phyloP scores from a whole-genome alignment of 164 flowering plant species.

The Aristolochia californica region DNA sequence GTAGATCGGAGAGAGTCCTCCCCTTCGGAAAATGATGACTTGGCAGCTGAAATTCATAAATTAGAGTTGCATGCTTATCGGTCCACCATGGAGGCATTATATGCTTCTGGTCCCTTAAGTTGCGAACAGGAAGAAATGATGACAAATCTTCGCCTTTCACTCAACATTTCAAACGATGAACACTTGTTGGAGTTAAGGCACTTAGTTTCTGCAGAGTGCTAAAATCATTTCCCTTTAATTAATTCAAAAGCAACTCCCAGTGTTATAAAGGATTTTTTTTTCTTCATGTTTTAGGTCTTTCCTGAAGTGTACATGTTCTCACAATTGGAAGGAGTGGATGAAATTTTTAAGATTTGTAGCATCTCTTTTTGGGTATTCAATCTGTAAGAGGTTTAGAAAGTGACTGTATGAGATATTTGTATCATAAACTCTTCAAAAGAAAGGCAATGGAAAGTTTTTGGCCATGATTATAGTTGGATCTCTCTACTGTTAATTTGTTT shows the following conservation, averaged over 20 bases:
- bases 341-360: slow-evolving; percentile 11
- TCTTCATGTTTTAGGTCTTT: slow-evolving; percentile 8
- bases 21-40: slow-evolving; percentile 31
- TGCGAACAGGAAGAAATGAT: slow-evolving; percentile 84
- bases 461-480: background rate
- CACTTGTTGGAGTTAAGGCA: slow-evolving; percentile 75
- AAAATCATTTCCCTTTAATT: slow-evolving; percentile 23
- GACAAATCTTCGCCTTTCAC: slow-evolving; percentile 76
- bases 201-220: slow-evolving; percentile 47
- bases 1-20: slow-evolving; percentile 25
- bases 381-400: slow-evolving; percentile 12
- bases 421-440: slow-evolving; percentile 18
- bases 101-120: slow-evolving; percentile 86
- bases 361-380: slow-evolving; percentile 13
- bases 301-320: slow-evolving; percentile 3
- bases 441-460: slow-evolving; percentile 15
- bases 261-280: slow-evolving; percentile 1
- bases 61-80: slow-evolving; percentile 87
- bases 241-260: slow-evolving; percentile 2
- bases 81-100: slow-evolving; percentile 68
- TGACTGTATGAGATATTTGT: slow-evolving; percentile 18
- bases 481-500: background rate
- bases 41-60: slow-evolving; percentile 50
- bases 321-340: slow-evolving; percentile 25
- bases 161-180: slow-evolving; percentile 87